These are phyloP conservation scores for Tolypocladium tropicale DNA, from an alignment of 2,329 filamentous ascomycete genomes.

Conservation along the genomic window DNA sequence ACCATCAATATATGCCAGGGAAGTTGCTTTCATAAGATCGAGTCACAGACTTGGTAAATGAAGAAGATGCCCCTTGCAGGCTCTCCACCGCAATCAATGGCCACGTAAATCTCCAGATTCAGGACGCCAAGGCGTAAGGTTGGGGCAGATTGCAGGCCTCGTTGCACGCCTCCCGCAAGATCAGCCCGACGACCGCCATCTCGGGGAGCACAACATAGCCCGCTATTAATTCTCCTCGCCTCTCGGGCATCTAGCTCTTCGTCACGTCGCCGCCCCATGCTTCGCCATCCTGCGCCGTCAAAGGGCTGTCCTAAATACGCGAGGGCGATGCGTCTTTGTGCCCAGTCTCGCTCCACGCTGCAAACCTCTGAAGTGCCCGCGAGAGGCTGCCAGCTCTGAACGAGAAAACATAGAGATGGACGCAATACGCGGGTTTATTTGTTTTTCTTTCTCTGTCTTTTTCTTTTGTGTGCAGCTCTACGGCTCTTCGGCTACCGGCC, in stretches of 20 bases:
- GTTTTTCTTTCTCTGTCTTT: too few species aligned
- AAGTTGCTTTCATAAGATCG: too few species aligned
- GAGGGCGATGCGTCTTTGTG: background rate
- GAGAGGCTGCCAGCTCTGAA: background rate
- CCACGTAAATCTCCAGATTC: too few species aligned
- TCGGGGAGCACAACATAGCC: background rate
- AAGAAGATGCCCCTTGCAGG: too few species aligned
- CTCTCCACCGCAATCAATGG: too few species aligned
- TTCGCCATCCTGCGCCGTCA: background rate
- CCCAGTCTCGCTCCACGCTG: background rate
- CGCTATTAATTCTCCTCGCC: background rate
- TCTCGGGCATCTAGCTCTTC: too few species aligned
- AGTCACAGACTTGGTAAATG: too few species aligned
- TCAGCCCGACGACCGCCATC: background rate
- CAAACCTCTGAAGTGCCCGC: background rate
- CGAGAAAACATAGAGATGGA: background rate
- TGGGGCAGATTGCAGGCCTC: too few species aligned
- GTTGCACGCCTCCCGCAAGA: background rate
- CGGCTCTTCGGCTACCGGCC: slow-evolving; percentile 7
- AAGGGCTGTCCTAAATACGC: background rate
- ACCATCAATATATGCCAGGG: too few species aligned
- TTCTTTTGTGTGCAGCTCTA: background rate
- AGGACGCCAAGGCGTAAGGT: too few species aligned
- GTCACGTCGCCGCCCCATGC: too few species aligned
- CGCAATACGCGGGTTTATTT: background rate